A percentile compares a stretch with the other conserved stretches of the same genome.
These are phyloP conservation scores for Phytophthora chlamydospora DNA, from an alignment of 352 stramenopile species.

Conservation along the genomic window DNA sequence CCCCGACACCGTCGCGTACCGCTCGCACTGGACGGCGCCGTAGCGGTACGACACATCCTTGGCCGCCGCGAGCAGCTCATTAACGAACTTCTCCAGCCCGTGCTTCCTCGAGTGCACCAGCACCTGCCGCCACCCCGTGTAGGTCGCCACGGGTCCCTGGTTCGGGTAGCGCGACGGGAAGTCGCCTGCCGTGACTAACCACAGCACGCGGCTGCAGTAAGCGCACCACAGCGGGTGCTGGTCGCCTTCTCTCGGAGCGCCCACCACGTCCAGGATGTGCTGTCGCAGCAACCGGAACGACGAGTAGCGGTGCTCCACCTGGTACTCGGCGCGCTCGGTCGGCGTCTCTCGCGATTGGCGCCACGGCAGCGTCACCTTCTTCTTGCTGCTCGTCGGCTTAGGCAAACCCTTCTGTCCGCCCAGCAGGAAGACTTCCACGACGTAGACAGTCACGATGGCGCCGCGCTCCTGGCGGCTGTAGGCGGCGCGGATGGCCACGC, in stretches of 20 bases:
- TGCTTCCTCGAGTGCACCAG: constrained; percentile 33
- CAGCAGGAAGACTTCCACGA: constrained; percentile 52
- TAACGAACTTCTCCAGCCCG: constrained; percentile 45
- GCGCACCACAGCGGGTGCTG: constrained; percentile 54
- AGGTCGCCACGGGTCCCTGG: constrained; percentile 21
- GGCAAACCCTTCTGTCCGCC: constrained; percentile 55
- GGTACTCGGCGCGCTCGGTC: constrained; percentile 31
- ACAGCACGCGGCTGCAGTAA: constrained; percentile 55
- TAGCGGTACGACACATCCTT: constrained; percentile 58
- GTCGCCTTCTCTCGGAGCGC: constrained; percentile 14
- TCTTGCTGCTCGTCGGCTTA: not conserved
- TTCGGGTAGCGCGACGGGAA: constrained; percentile 57
- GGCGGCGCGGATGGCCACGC: constrained; percentile 41
- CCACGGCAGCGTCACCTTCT: not conserved
- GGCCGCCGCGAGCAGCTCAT: constrained; percentile 40
- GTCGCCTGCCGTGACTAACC: constrained; percentile 38
- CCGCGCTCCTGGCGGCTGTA: constrained; percentile 40
- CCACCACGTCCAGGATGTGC: constrained; percentile 33
- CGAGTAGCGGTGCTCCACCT: constrained; percentile 60
- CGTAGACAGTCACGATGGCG: constrained; percentile 45
- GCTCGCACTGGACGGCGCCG: constrained; percentile 43
- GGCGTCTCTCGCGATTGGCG: constrained; percentile 9
- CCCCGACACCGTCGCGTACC: constrained; percentile 48
- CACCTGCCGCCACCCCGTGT: constrained; percentile 27
- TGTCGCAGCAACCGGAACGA: constrained; percentile 50